Evolutionary conservation across 2,329 filamentous ascomycete genomes (phyloP).

Genomic region (Paraphaeosphaeria sporulosa): DNA sequence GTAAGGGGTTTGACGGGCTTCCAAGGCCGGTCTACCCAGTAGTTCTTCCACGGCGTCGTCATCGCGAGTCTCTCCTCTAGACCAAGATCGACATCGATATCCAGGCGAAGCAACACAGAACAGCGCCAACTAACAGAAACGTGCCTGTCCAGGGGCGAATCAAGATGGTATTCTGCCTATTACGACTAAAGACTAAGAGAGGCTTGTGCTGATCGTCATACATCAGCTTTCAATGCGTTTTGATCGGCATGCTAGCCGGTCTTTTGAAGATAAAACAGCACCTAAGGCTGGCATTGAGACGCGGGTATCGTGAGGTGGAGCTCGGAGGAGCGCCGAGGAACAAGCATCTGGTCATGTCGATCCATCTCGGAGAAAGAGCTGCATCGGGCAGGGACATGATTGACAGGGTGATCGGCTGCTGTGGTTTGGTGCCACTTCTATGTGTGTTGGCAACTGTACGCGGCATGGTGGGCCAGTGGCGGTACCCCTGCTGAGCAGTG

Average conservation of each 20-base stretch:
- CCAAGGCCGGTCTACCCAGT: constrained; percentile 9
- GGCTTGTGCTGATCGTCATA: constrained; percentile 40
- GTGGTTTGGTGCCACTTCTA: constrained; percentile 22
- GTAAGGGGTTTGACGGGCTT: constrained; percentile 12
- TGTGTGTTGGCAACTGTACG: constrained; percentile 18
- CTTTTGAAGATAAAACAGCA: constrained; percentile 18
- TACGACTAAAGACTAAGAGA: constrained; percentile 14
- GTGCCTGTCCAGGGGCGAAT: constrained; percentile 27
- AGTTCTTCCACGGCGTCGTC: constrained; percentile 30
- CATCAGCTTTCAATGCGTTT: constrained; percentile 33
- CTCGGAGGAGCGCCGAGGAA: constrained; percentile 24
- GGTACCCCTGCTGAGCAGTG: not conserved
- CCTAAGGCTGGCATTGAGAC: constrained; percentile 27
- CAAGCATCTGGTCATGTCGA: constrained; percentile 28
- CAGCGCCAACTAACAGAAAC: constrained; percentile 17
- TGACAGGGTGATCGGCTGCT: constrained; percentile 13
- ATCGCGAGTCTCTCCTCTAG: constrained; percentile 26
- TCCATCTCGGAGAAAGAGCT: constrained; percentile 34
- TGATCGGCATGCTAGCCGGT: constrained; percentile 27
- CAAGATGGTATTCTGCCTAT: constrained; percentile 22
- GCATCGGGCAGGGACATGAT: constrained; percentile 31
- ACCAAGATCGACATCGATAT: constrained; percentile 30
- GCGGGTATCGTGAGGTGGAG: constrained; percentile 27
- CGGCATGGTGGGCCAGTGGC: constrained; percentile 11
- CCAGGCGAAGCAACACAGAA: constrained; percentile 21